Percentiles rank a stretch among this genome's conserved stretches.
Evolutionary conservation across 1,139 yeast species (phyloP).

Genomic region (Scheffersomyces insectosa): DNA sequence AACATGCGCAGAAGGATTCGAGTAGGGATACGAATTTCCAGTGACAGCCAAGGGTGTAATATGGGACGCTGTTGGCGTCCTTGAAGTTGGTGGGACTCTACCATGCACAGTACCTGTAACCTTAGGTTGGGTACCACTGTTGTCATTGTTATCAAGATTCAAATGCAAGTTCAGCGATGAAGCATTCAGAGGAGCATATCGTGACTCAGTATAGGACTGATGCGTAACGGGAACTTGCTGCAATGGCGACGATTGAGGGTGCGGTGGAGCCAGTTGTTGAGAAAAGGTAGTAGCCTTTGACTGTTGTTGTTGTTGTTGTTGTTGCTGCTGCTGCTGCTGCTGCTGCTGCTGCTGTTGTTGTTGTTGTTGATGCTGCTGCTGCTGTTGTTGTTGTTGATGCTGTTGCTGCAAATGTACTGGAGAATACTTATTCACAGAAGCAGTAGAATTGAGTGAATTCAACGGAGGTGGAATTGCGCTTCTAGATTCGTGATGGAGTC

Average conservation of each 20-base stretch:
- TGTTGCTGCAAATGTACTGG: conserved; percentile 7
- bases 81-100: too few species aligned
- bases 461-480: conserved; percentile 13
- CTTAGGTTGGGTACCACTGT: too few species aligned
- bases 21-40: conserved; percentile 5
- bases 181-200: conserved; percentile 29
- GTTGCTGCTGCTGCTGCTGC: too few species aligned
- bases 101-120: too few species aligned
- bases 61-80: too few species aligned
- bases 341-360: too few species aligned
- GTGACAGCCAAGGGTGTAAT: not conserved
- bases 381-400: conserved; percentile 2
- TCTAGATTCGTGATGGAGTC: not conserved
- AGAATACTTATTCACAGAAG: conserved; percentile 19
- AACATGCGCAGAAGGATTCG: conserved; percentile 16
- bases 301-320: too few species aligned
- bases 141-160: conserved; percentile 4
- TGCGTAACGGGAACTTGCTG: not conserved
- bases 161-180: conserved; percentile 22
- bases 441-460: conserved; percentile 14
- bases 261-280: conserved; percentile 2
- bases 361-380: too few species aligned
- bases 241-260: not conserved
- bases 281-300: not conserved
- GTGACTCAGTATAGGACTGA: conserved; percentile 11